phyloP scores from a whole-genome alignment of 2,329 filamentous ascomycete genomes.

The Penicillium sclerotigenum region DNA sequence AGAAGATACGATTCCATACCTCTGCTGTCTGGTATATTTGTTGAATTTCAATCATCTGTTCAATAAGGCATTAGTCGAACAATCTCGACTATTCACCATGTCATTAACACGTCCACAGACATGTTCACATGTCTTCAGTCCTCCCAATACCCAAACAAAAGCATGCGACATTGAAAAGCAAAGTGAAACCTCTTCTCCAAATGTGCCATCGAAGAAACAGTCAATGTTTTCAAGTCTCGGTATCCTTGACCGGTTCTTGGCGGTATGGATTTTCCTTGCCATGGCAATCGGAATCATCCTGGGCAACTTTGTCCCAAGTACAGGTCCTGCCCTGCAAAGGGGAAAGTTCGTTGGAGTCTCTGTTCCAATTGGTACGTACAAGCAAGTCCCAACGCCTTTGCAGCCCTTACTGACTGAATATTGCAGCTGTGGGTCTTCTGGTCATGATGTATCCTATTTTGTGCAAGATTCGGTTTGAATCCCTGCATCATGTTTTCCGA shows the following conservation, averaged over 20 bases:
- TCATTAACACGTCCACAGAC: neutral
- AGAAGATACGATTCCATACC: neutral
- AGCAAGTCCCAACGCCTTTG: neutral
- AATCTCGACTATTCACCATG: neutral
- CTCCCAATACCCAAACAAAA: neutral
- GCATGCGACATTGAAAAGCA: constrained; percentile 6
- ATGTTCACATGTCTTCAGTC: neutral
- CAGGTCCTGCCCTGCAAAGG: constrained; percentile 61
- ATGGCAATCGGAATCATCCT: constrained; percentile 73
- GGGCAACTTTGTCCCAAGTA: constrained; percentile 68
- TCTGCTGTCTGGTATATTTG: neutral
- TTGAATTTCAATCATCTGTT: neutral
- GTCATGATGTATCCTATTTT: constrained; percentile 96
- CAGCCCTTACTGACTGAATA: neutral
- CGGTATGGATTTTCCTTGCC: constrained; percentile 72
- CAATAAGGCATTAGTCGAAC: no score
- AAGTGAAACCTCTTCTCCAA: neutral
- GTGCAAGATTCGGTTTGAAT: constrained; percentile 80
- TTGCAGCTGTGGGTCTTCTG: constrained; percentile 70
- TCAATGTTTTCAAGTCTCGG: constrained; percentile 51
- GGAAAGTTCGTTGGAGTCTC: constrained; percentile 71
- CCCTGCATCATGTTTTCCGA: constrained; percentile 64
- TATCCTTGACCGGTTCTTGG: constrained; percentile 62
- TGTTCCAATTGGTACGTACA: constrained; percentile 58
- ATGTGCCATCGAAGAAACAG: constrained; percentile 5